Evolutionary conservation across 148 eudicot species (phyloP).

Genomic region (Suaeda aralocaspica): DNA sequence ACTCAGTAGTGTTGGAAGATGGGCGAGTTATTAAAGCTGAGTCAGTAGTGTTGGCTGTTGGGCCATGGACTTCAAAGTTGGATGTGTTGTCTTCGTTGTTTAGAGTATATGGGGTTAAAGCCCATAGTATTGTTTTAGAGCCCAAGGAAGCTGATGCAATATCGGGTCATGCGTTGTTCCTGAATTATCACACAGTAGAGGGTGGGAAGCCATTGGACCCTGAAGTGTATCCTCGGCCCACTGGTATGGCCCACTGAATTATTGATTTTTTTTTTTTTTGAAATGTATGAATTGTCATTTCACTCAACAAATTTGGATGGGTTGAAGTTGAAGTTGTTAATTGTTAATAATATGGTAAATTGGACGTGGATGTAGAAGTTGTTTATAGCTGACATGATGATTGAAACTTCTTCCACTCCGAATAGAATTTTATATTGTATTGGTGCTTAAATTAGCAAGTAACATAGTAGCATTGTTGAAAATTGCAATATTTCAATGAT

Average conservation of each 20-base stretch:
- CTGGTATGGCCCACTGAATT: constrained; percentile 36
- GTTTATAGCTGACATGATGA: no score
- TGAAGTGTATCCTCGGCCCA: constrained; percentile 85
- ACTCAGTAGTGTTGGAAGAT: constrained; percentile 49
- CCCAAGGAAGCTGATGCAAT: constrained; percentile 54
- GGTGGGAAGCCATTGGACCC: constrained; percentile 72
- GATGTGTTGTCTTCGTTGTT: constrained; percentile 44
- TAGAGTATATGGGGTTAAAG: constrained; percentile 73
- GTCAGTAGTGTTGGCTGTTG: constrained; percentile 76
- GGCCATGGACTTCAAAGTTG: constrained; percentile 73
- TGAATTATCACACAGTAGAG: constrained; percentile 49
- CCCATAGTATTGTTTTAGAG: constrained; percentile 76
- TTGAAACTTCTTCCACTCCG: no score
- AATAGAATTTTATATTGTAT: no score
- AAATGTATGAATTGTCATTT: no score
- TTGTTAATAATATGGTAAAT: no score
- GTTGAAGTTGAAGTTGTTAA: no score
- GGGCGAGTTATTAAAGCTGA: constrained; percentile 55
- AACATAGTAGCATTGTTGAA: no score
- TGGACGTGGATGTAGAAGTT: no score
- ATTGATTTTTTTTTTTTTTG: background rate
- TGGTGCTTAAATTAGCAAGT: no score
- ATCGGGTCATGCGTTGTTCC: constrained; percentile 63
- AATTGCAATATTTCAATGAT: no score
- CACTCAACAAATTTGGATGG: no score